A percentile compares a stretch with the other conserved stretches of the same genome.
These are phyloP conservation scores for Pichia californica DNA, from an alignment of 805 yeast species.

Conservation along the genomic window DNA sequence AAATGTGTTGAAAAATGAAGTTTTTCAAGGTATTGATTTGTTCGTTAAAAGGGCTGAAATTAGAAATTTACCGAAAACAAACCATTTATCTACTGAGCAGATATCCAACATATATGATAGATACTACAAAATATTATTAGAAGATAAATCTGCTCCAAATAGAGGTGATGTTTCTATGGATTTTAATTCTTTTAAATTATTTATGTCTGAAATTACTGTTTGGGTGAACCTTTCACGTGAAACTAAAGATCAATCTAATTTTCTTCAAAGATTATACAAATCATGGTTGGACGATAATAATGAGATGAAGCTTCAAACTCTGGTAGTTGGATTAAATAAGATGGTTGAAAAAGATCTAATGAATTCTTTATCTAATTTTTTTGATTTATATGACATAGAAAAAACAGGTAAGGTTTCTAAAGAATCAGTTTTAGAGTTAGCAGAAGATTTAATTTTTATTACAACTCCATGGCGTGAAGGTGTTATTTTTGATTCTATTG, in stretches of 20 bases:
- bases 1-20: slow-evolving; percentile 62
- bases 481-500: slow-evolving; percentile 52
- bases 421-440: slow-evolving; percentile 74
- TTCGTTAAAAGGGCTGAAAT: slow-evolving; percentile 91
- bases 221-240: slow-evolving; percentile 48
- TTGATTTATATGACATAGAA: slow-evolving; percentile 62
- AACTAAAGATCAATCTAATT: slow-evolving; percentile 34
- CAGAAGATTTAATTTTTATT: slow-evolving; percentile 79
- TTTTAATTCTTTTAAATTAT: slow-evolving; percentile 60
- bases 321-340: slow-evolving; percentile 66
- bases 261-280: slow-evolving; percentile 57
- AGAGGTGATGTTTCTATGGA: slow-evolving; percentile 63
- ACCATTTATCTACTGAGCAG: slow-evolving; percentile 49
- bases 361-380: slow-evolving; percentile 72
- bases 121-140: slow-evolving; percentile 66
- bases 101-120: slow-evolving; percentile 76
- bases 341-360: slow-evolving; percentile 68
- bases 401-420: slow-evolving; percentile 58
- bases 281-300: slow-evolving; percentile 64
- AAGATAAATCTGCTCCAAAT: slow-evolving; percentile 59
- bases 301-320: slow-evolving; percentile 58
- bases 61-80: slow-evolving; percentile 74
- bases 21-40: slow-evolving; percentile 77
- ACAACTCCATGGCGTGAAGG: slow-evolving; percentile 87
- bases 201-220: slow-evolving; percentile 73